Percentiles rank a stretch among this genome's conserved stretches.
phyloP scores from a whole-genome alignment of 2,329 filamentous ascomycete species.

The Fusarium siculi region DNA sequence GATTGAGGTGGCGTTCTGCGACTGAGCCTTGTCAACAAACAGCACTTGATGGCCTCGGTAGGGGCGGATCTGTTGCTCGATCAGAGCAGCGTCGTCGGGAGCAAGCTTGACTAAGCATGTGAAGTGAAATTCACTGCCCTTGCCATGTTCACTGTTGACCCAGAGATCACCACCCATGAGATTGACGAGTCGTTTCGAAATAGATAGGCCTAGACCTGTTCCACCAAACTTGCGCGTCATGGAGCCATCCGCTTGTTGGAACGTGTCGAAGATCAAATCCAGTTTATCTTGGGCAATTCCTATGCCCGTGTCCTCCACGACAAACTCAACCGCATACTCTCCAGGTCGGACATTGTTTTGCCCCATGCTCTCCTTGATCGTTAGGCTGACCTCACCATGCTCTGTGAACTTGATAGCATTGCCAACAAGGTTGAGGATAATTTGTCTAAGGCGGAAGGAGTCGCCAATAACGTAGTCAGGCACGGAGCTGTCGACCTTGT shows the following conservation, averaged over 20 bases:
- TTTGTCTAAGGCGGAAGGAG: constrained; percentile 94
- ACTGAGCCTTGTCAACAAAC: constrained; percentile 92
- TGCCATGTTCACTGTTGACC: constrained; percentile 92
- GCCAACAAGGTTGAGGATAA: constrained; percentile 95
- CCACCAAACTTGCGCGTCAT: constrained; percentile 97
- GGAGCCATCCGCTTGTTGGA: constrained; percentile 97
- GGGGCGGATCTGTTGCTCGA: constrained; percentile 86
- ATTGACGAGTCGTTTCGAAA: constrained; percentile 93
- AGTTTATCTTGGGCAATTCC: constrained; percentile 96
- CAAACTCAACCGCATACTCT: constrained; percentile 94
- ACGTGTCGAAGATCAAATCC: constrained; percentile 97
- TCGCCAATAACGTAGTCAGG: constrained; percentile 96
- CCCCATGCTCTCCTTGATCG: constrained; percentile 77
- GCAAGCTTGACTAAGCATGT: constrained; percentile 91
- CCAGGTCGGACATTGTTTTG: constrained; percentile 72
- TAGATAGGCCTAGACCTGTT: constrained; percentile 91
- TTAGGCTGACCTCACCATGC: constrained; percentile 93
- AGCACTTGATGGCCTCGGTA: constrained; percentile 93
- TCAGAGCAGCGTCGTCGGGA: constrained; percentile 78
- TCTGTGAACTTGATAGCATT: constrained; percentile 99
- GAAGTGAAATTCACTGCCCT: constrained; percentile 95
- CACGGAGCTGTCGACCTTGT: constrained; percentile 91
- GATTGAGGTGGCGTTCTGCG: constrained; percentile 80
- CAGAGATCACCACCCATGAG: constrained; percentile 97
- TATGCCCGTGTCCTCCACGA: constrained; percentile 95